phyloP scores from a whole-genome alignment of 495 filamentous ascomycete species.

The Tuber microsphaerosporum region DNA sequence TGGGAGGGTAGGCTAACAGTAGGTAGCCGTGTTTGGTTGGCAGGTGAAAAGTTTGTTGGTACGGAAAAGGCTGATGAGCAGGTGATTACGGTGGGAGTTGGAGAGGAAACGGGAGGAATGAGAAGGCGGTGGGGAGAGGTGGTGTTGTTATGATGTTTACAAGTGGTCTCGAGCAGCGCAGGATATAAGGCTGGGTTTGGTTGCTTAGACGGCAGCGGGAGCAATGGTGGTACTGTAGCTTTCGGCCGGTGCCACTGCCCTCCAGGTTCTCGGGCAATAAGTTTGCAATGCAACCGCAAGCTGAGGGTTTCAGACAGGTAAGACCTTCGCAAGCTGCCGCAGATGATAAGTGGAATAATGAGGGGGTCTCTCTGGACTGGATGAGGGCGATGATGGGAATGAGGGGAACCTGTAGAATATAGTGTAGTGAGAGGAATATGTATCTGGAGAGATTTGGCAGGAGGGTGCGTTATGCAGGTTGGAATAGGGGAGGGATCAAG shows the following conservation, averaged over 20 bases:
- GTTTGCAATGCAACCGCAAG: neutral
- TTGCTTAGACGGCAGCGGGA: neutral
- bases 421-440: neutral
- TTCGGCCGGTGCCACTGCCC: neutral
- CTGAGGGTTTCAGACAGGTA: neutral
- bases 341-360: neutral
- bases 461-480: neutral
- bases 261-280: neutral
- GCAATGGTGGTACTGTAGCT: neutral
- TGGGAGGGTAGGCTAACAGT: neutral
- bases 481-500: constrained; percentile 5
- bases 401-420: neutral
- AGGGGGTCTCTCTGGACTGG: neutral
- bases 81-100: neutral
- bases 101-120: neutral
- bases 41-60: neutral
- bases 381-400: neutral
- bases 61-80: neutral
- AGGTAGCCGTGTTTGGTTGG: neutral
- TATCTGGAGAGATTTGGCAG: neutral
- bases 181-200: neutral
- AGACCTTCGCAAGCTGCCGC: neutral
- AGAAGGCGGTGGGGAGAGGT: neutral
- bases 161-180: neutral
- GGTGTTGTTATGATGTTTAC: neutral